phyloP scores from a whole-genome alignment of 495 filamentous ascomycete genomes.

The Lindgomyces ingoldianus region DNA sequence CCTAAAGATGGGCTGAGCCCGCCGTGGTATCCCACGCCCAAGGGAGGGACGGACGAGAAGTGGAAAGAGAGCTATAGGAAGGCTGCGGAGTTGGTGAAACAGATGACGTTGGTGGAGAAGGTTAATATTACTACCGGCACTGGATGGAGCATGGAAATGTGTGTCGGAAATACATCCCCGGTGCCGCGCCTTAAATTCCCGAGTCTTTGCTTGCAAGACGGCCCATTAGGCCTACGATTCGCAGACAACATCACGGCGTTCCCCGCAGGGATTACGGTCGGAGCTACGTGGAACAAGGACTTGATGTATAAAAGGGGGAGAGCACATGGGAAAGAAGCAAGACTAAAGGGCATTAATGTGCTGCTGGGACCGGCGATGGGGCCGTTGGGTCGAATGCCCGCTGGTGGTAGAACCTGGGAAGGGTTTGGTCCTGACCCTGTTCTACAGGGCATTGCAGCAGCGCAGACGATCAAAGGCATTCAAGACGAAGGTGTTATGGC shows the following conservation, averaged over 20 bases:
- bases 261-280: slow-evolving; percentile 81
- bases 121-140: slow-evolving; percentile 93
- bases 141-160: slow-evolving; percentile 87
- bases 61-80: slow-evolving; percentile 85
- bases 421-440: slow-evolving; percentile 80
- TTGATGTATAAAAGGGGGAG: slow-evolving; percentile 71
- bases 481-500: slow-evolving; percentile 80
- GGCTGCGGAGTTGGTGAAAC: slow-evolving; percentile 71
- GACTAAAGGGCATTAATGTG: slow-evolving; percentile 71
- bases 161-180: slow-evolving; percentile 78
- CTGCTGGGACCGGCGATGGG: slow-evolving; percentile 77
- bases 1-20: slow-evolving; percentile 56
- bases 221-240: slow-evolving; percentile 78
- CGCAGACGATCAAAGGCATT: slow-evolving; percentile 73
- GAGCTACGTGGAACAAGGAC: slow-evolving; percentile 83
- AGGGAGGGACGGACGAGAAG: slow-evolving; percentile 67
- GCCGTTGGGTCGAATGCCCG: slow-evolving; percentile 76
- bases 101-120: slow-evolving; percentile 88
- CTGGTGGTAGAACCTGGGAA: slow-evolving; percentile 91
- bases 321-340: slow-evolving; percentile 69
- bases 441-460: slow-evolving; percentile 65
- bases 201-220: slow-evolving; percentile 85
- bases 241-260: slow-evolving; percentile 76
- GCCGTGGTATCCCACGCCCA: slow-evolving; percentile 83
- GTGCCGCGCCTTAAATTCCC: slow-evolving; percentile 68